Evolutionary conservation across 208 protist species (phyloP), one percentile per base, ranked within the genome.

Genomic region (Lotmaria passim): DNA sequence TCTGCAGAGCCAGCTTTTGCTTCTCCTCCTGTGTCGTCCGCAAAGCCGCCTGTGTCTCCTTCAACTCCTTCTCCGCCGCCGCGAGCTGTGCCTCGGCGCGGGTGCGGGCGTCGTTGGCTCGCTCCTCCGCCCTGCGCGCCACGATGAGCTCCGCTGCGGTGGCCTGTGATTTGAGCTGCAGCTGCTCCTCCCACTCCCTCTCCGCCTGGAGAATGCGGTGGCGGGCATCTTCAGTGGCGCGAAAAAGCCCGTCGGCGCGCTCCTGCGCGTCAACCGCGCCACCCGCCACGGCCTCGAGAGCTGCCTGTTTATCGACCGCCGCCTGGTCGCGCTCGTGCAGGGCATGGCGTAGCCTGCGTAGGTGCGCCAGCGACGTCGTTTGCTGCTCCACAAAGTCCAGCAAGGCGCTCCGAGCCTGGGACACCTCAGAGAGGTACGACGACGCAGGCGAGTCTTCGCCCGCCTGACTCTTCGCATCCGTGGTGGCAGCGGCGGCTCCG

Each of bases 141-240:
- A 59, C 73, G 24, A 87, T 56, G 12, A 91, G 51, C 57, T 91
- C 82, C 17, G 74, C 62, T 14, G 74, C 71, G 26, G 51, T 69
- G 3, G 61, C 51, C 38, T 61, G 57, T 17, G 44, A 48, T 14
- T 58, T 70, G 31, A 77, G 44, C 14, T 33, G 48, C 12, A 77
- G 71, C 51, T 87, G 78, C 7, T 74, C 65, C 24, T 90, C 85
- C 73, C 83, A 87, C 58, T 83, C 79, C 3, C 56, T 69, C 51
- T 84, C 69, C 0, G 71, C 58, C 19, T 44, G 34, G 15, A 46
- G 60, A 17, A 85, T 24, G 26, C 74, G 64, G 19, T 59, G 50
- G 33, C 77, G 73, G 30, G 82, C 33, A 31, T 79, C 43, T 28
- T 33, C 47, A 36, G 83, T 74, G 17, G 61, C 63, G 5, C 61